Evolutionary conservation across 2,329 filamentous ascomycete genomes (phyloP).

Genomic region (Aquanectria penicillioides): DNA sequence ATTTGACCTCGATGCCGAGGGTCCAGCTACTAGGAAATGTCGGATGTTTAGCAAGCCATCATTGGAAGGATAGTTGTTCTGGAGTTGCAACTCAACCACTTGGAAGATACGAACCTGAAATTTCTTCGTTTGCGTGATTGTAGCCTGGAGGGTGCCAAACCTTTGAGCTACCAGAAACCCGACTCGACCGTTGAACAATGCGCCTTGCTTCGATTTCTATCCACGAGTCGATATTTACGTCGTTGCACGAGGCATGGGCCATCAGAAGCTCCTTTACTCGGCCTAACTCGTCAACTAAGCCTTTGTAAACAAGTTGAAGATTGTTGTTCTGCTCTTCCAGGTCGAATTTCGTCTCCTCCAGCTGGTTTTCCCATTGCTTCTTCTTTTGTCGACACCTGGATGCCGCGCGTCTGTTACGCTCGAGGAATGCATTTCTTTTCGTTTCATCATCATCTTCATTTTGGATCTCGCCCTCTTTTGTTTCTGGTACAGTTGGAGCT

Average conservation of each 20-base stretch:
- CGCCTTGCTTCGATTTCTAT: constrained; percentile 61
- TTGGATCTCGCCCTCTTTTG: neutral
- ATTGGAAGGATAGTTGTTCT: too few species aligned
- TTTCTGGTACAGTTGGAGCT: constrained; percentile 31
- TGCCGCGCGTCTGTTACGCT: constrained; percentile 77
- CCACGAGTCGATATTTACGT: constrained; percentile 64
- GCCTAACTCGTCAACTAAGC: constrained; percentile 56
- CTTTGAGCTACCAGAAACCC: too few species aligned
- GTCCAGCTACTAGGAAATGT: neutral
- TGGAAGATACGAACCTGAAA: too few species aligned
- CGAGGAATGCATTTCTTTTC: constrained; percentile 68
- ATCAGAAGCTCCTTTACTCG: constrained; percentile 62
- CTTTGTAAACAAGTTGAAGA: constrained; percentile 56
- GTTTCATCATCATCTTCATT: constrained; percentile 44
- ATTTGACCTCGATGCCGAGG: neutral
- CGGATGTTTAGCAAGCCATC: neutral
- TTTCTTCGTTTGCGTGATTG: too few species aligned
- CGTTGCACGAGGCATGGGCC: constrained; percentile 62
- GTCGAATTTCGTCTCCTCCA: constrained; percentile 57
- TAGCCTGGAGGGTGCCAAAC: too few species aligned
- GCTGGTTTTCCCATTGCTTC: constrained; percentile 62
- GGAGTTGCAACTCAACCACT: too few species aligned
- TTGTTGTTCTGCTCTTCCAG: constrained; percentile 56
- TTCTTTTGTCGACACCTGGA: constrained; percentile 79
- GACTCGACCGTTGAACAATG: constrained; percentile 53